phyloP scores from a whole-genome alignment of 257 asterid species.

The Solanum microdontum region DNA sequence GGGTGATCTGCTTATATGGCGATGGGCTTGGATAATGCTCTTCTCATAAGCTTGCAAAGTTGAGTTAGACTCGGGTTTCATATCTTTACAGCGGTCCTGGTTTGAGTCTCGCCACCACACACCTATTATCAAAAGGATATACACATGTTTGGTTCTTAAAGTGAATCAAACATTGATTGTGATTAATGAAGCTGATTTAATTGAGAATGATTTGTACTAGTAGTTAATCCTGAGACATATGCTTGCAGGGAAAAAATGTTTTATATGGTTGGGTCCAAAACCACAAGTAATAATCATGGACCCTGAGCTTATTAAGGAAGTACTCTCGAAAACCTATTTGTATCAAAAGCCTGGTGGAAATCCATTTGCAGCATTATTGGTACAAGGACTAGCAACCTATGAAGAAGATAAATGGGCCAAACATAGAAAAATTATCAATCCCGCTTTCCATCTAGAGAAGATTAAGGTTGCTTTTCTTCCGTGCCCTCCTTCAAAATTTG shows the following conservation, averaged over 20 bases:
- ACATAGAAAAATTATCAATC: slow-evolving; percentile 35
- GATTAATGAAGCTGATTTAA: not conserved
- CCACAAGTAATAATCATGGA: slow-evolving; percentile 29
- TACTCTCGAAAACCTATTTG: slow-evolving; percentile 14
- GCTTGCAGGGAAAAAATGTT: slow-evolving; percentile 30
- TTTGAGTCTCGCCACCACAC: not conserved
- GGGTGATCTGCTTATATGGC: not conserved
- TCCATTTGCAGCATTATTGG: slow-evolving; percentile 26
- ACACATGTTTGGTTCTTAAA: not conserved
- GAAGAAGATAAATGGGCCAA: slow-evolving; percentile 51
- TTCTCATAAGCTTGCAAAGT: not conserved
- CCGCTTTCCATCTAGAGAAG: not conserved
- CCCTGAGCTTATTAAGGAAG: slow-evolving; percentile 37
- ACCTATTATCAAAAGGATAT: not conserved
- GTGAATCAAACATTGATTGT: not conserved
- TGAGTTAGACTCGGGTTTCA: not conserved
- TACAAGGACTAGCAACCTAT: slow-evolving; percentile 17
- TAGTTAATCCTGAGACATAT: not conserved
- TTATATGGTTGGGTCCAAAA: slow-evolving; percentile 49
- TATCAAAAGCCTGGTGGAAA: slow-evolving; percentile 22
- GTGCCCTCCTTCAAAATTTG: not conserved
- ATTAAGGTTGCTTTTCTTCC: not conserved
- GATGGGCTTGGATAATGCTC: not conserved
- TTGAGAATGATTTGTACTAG: not conserved
- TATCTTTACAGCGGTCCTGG: not conserved